Percentiles rank a stretch among this genome's conserved stretches.
These are phyloP conservation scores for Tulasnella sp. DNA, from an alignment of 768 basidiomycete species.

Conservation along the genomic window DNA sequence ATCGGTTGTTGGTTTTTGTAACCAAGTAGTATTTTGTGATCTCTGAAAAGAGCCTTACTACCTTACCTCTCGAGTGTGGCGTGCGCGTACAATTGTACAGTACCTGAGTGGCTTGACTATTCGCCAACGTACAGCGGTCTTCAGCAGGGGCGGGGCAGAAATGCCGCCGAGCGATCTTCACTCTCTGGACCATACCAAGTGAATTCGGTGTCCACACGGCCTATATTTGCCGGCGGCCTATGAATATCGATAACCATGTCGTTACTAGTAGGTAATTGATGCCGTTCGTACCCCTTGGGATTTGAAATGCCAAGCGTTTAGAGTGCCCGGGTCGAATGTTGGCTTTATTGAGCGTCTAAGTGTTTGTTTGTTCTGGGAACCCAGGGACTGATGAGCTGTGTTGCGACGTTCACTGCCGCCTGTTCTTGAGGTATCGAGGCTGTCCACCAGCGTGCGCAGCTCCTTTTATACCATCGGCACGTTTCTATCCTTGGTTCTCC, in stretches of 20 bases:
- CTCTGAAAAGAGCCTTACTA: not conserved
- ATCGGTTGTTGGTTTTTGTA: not conserved
- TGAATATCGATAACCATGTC: not conserved
- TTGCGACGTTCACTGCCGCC: constrained; percentile 3
- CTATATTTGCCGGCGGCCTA: not conserved
- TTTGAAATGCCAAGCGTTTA: not conserved
- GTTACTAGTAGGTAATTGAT: not conserved
- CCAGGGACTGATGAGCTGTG: not conserved
- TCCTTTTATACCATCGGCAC: not conserved
- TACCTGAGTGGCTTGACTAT: too few relatives aligned
- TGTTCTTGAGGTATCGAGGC: not conserved
- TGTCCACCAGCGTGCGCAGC: not conserved
- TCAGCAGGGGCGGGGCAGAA: not conserved
- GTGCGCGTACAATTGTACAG: not conserved
- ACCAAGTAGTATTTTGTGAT: not conserved
- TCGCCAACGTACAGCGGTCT: not conserved
- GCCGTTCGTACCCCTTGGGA: not conserved
- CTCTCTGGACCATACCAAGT: not conserved
- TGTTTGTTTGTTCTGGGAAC: not conserved
- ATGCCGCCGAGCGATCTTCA: not conserved
- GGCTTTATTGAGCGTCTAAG: not conserved
- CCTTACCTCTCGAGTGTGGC: not conserved
- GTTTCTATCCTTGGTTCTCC: not conserved
- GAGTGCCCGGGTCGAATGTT: not conserved
- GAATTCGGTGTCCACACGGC: not conserved